phyloP scores from a whole-genome alignment of 345 rosid species.

The Excoecaria agallocha region DNA sequence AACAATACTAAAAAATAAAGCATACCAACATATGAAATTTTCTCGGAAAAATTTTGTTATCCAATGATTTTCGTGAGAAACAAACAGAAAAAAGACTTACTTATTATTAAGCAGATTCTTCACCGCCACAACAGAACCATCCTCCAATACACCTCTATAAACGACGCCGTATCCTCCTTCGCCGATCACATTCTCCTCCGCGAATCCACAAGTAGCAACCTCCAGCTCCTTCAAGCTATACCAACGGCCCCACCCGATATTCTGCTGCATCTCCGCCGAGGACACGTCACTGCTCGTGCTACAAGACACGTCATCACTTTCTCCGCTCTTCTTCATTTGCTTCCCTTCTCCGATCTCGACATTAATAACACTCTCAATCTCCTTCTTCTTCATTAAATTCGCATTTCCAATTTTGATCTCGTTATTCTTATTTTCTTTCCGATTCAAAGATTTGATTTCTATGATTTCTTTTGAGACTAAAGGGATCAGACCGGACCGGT shows the following conservation, averaged over 20 bases:
- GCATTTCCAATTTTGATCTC: constrained; percentile 29
- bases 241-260: constrained; percentile 95
- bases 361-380: constrained; percentile 11
- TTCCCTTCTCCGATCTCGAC: constrained; percentile 14
- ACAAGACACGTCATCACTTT: constrained; percentile 37
- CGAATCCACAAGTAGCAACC: constrained; percentile 73
- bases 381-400: constrained; percentile 16
- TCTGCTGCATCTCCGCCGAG: constrained; percentile 47
- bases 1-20: background rate
- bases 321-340: constrained; percentile 29
- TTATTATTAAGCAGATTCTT: constrained; percentile 87
- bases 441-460: constrained; percentile 60
- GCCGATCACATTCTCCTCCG: constrained; percentile 78
- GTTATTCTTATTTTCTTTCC: background rate
- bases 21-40: background rate
- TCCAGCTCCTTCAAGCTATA: constrained; percentile 80
- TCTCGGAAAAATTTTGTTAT: background rate
- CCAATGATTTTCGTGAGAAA: background rate
- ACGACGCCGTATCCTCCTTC: constrained; percentile 98
- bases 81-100: constrained; percentile 44
- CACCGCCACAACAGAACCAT: constrained; percentile 83
- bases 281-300: constrained; percentile 43
- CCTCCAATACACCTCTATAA: constrained; percentile 63
- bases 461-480: constrained; percentile 65
- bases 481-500: constrained; percentile 72